Evolutionary conservation across 2,329 filamentous ascomycete species (phyloP).

Genomic region (Aureobasidium sp.): DNA sequence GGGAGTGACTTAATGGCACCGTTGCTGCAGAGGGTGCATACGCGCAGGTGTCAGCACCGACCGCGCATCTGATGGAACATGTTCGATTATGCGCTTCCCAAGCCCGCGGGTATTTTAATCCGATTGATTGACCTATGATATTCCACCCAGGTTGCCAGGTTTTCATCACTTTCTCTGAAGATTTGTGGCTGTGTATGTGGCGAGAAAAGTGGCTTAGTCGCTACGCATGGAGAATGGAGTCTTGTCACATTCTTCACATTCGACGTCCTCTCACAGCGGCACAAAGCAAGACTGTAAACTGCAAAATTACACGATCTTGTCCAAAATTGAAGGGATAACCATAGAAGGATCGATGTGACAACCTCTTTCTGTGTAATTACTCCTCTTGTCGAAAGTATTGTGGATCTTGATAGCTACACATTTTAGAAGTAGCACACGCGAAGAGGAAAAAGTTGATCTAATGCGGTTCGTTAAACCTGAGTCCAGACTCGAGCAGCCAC

Average conservation of each 20-base stretch:
- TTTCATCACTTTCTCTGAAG: background rate
- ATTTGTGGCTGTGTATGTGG: slow-evolving; percentile 8
- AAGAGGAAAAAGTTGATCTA: background rate
- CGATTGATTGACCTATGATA: slow-evolving; percentile 3
- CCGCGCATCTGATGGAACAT: slow-evolving; percentile 7
- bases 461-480: background rate
- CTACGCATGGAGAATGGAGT: background rate
- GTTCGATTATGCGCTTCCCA: slow-evolving; percentile 10
- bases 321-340: no score
- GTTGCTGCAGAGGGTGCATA: slow-evolving; percentile 1
- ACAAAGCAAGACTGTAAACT: background rate
- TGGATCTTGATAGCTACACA: background rate
- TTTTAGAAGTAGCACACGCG: background rate
- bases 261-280: background rate
- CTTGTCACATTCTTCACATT: background rate
- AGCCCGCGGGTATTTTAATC: background rate
- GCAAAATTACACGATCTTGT: background rate
- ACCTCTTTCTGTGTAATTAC: background rate
- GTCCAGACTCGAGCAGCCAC: background rate
- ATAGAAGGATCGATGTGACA: no score
- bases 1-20: slow-evolving; percentile 8
- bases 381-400: background rate
- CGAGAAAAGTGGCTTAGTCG: background rate
- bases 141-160: background rate
- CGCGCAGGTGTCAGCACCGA: background rate